Conservation (phyloP, 352 stramenopile species). For the Phytophthora megakarya region DNA sequence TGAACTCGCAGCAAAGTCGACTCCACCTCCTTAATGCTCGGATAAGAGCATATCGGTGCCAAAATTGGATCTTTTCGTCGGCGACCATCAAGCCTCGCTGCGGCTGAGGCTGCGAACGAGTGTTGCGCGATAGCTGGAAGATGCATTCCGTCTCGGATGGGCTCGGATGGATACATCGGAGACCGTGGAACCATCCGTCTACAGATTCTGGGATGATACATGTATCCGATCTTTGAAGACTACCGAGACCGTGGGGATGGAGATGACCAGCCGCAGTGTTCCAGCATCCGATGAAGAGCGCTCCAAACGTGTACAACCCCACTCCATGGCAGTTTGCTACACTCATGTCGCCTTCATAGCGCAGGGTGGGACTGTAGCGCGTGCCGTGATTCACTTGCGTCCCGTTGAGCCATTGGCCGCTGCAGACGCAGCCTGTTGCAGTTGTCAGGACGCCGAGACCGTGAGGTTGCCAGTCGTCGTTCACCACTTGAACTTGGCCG, state of each 20-base stretch:
- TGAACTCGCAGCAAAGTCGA: conserved; percentile 18
- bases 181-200: conserved; percentile 58
- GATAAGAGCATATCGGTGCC: conserved; percentile 14
- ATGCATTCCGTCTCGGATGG: conserved; percentile 4
- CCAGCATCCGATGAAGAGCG: conserved; percentile 51
- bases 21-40: conserved; percentile 16
- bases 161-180: conserved; percentile 38
- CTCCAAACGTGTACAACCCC: conserved; percentile 48
- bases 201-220: conserved; percentile 3
- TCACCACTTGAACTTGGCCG: conserved; percentile 25
- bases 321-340: conserved; percentile 33
- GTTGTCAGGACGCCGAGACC: conserved; percentile 50
- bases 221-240: conserved; percentile 27
- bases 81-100: conserved; percentile 27
- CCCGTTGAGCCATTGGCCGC: conserved; percentile 49
- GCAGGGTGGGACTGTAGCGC: conserved; percentile 42
- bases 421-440: conserved; percentile 30
- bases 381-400: conserved; percentile 41
- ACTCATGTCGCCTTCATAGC: conserved; percentile 48
- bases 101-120: conserved; percentile 17
- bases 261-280: not conserved
- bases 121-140: conserved; percentile 6
- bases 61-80: conserved; percentile 30
- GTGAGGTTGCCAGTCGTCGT: conserved; percentile 32
- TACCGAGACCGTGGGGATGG: conserved; percentile 45